These are phyloP conservation scores for Mucor plumbeus DNA, from an alignment of 371 early-diverging fungal species.

Conservation along the genomic window DNA sequence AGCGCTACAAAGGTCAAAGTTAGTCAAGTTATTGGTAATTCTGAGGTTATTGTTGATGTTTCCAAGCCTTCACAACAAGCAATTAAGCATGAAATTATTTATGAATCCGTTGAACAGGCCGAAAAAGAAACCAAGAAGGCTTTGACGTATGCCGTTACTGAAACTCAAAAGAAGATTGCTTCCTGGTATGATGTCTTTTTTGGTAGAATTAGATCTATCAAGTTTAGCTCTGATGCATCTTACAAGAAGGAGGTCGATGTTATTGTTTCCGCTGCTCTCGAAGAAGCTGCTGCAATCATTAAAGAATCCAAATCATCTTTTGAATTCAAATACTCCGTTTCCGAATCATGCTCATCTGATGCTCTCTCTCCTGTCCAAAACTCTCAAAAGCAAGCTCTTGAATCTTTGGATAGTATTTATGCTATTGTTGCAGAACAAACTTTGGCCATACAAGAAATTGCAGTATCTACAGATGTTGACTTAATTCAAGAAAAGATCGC, in stretches of 20 bases:
- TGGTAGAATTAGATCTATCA: slow-evolving; percentile 13
- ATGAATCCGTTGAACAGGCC: slow-evolving; percentile 26
- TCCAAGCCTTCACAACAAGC: slow-evolving; percentile 7
- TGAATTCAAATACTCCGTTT: slow-evolving; percentile 14
- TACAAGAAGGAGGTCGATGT: slow-evolving; percentile 21
- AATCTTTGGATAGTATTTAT: slow-evolving; percentile 37
- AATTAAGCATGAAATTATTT: slow-evolving; percentile 18
- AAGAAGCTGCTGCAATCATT: slow-evolving; percentile 22
- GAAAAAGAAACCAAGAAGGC: slow-evolving; percentile 17
- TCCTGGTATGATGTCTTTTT: slow-evolving; percentile 27
- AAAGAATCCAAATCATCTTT: slow-evolving; percentile 22
- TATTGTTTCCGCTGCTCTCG: slow-evolving; percentile 13
- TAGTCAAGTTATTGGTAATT: background rate
- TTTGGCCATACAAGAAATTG: slow-evolving; percentile 27
- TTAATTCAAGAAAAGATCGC: slow-evolving; percentile 24
- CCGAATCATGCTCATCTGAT: slow-evolving; percentile 24
- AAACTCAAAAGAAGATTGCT: slow-evolving; percentile 18
- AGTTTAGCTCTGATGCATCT: slow-evolving; percentile 1
- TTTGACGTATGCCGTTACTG: background rate
- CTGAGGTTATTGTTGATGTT: slow-evolving; percentile 8
- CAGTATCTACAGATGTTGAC: slow-evolving; percentile 11
- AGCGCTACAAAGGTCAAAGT: background rate
- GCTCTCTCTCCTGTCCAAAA: slow-evolving; percentile 16
- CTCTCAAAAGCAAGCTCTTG: slow-evolving; percentile 36
- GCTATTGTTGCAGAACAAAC: slow-evolving; percentile 30